Evolutionary conservation across 1,284 basidiomycete species (phyloP), one percentile per base, ranked within the genome.

Genomic region (Ustilago tritici): DNA sequence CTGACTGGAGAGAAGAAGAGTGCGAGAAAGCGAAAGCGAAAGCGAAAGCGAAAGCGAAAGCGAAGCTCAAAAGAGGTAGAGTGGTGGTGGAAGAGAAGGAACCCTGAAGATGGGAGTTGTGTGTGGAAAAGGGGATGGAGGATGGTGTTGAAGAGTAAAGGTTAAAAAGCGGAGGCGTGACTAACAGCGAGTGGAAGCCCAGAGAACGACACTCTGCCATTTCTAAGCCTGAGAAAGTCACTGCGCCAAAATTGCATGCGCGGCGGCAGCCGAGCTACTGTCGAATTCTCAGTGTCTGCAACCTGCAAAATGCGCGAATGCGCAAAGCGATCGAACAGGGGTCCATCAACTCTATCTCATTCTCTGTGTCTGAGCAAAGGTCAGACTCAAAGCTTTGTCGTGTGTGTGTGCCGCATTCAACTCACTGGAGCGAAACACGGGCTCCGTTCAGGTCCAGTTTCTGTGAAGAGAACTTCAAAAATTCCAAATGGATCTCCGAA

Each of bases 291-390:
- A 31, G 9, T 38, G 34, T 49, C 49, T 36, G n/a, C 43, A 46
- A 49, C 19, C 36, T 52, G 57, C 58, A 61, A 56, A 53, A 56
- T 58, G 62, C 55, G 60, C 59, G 68, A 65, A 58, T 58, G 60
- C 50, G 55, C 58, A 56, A 65, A 41, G 59, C 68, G 68, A 60
- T 65, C 63, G 62, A 60, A 65, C 52, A 46, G 62, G 49, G 67
- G 52, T 38, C 46, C 35, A 36, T 3, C 36, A 38, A 14, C 36
- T 38, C 5, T 38, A 6, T 38, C 14, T 5, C 14, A 10, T 38
- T 38, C 36, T 38, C 9, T 14, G 9, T 38, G 36, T 9, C 14
- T 38, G 36, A 38, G 10, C 14, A 38, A 14, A 38, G 4, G 36
- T 38, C 14, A 10, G 36, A 38, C 36, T 38, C 10, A 10, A 38